Conservation (phyloP, 805 yeast species). For the Metschnikowia proteae region DNA sequence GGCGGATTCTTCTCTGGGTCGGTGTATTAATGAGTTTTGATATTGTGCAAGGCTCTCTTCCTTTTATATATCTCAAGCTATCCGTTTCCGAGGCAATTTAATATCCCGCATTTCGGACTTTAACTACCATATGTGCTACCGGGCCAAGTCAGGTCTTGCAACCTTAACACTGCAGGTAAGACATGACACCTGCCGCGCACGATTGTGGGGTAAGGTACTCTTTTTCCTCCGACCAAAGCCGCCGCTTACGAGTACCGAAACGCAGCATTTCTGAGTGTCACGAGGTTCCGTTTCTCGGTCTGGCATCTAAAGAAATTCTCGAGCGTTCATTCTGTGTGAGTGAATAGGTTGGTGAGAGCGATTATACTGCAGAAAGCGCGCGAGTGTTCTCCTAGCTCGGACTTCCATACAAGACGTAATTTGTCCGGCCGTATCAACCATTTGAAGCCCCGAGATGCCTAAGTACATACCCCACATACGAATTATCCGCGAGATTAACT, state of each 20-base stretch:
- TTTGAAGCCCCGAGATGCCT: not conserved
- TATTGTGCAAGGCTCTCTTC: not conserved
- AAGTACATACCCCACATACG: not conserved
- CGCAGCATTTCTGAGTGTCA: not conserved
- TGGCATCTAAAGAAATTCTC: too few species aligned
- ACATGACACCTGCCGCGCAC: not conserved
- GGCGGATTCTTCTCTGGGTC: not conserved
- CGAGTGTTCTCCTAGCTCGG: not conserved
- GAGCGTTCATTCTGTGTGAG: not conserved
- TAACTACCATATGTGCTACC: not conserved
- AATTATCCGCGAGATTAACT: not conserved
- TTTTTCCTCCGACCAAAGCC: not conserved
- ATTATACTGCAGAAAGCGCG: not conserved
- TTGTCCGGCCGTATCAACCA: not conserved
- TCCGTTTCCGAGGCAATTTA: conserved; percentile 7
- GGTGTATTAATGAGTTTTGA: not conserved
- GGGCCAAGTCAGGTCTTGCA: not conserved
- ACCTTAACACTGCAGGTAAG: not conserved
- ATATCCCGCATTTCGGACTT: conserved; percentile 4
- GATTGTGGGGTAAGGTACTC: conserved; percentile 2
- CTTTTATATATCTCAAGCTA: not conserved
- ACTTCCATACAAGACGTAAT: not conserved
- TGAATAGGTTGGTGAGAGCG: not conserved
- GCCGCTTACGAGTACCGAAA: not conserved
- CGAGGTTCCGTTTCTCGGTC: too few species aligned